Evolutionary conservation across 345 rosid species (phyloP).

Genomic region (Eutrema japonicum): DNA sequence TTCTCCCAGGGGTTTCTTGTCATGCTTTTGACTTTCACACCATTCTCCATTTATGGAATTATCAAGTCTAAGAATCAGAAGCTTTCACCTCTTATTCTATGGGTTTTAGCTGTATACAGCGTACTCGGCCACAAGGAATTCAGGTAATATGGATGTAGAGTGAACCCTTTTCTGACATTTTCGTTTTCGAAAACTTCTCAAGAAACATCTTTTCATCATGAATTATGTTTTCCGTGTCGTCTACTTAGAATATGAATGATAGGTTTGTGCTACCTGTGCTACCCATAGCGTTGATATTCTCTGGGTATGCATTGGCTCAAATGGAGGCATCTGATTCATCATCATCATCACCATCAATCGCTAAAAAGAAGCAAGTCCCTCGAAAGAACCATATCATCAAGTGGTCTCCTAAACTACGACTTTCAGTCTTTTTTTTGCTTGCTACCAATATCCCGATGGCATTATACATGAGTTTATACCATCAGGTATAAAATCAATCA

Average conservation of each 20-base stretch:
- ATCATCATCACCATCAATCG: slow-evolving; percentile 25
- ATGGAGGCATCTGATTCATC: slow-evolving; percentile 49
- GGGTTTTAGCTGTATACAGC: slow-evolving; percentile 82
- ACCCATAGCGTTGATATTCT: slow-evolving; percentile 83
- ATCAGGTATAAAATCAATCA: slow-evolving; percentile 61
- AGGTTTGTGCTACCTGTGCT: slow-evolving; percentile 97
- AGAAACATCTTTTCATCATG: slow-evolving; percentile 28
- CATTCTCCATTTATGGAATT: slow-evolving; percentile 65
- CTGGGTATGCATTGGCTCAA: slow-evolving; percentile 71
- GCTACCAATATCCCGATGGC: slow-evolving; percentile 88
- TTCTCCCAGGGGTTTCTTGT: slow-evolving; percentile 87
- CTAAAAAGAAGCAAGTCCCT: slow-evolving; percentile 47
- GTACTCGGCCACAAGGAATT: slow-evolving; percentile 93
- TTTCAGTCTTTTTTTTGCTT: slow-evolving; percentile 73
- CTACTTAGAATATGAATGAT: slow-evolving; percentile 49
- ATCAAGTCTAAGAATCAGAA: slow-evolving; percentile 63
- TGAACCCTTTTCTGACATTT: background rate
- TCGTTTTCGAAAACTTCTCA: background rate
- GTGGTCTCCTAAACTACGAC: slow-evolving; percentile 51
- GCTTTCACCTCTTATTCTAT: slow-evolving; percentile 75
- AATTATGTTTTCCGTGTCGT: slow-evolving; percentile 37
- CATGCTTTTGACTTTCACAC: slow-evolving; percentile 87
- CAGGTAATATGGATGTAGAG: slow-evolving; percentile 50
- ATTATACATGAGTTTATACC: slow-evolving; percentile 78
- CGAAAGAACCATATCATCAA: slow-evolving; percentile 36